These are phyloP conservation scores for Leishmania major DNA, from an alignment of 208 protist genomes.

Conservation along the genomic window DNA sequence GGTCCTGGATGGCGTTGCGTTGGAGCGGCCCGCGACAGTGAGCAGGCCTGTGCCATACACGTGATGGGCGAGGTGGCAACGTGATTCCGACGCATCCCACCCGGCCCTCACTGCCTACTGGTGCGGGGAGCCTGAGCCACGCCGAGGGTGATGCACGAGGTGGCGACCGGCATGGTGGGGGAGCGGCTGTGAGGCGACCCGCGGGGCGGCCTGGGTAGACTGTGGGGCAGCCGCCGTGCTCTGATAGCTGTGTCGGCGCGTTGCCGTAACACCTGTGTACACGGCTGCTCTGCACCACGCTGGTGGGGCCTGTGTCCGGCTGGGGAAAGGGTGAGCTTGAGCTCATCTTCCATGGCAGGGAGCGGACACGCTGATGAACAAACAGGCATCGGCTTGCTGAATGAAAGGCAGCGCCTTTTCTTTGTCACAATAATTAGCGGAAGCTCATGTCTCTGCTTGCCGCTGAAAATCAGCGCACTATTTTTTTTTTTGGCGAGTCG, in stretches of 20 bases:
- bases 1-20: background rate
- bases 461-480: background rate
- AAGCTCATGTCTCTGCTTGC: too few species aligned
- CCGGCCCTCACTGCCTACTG: background rate
- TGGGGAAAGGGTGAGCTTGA: background rate
- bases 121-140: background rate
- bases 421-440: background rate
- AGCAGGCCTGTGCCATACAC: background rate
- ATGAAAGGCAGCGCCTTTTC: background rate
- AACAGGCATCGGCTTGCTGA: background rate
- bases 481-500: background rate
- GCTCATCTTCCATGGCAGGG: background rate
- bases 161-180: background rate
- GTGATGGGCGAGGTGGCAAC: background rate
- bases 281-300: background rate
- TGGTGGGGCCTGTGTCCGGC: background rate
- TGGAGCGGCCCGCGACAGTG: background rate
- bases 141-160: background rate
- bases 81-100: background rate
- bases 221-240: background rate
- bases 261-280: background rate
- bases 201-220: too few species aligned
- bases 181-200: background rate
- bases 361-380: background rate
- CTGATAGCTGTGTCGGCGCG: background rate